phyloP scores from a whole-genome alignment of 192 early-diverging fungal species.

The Lobulomyces angularis region DNA sequence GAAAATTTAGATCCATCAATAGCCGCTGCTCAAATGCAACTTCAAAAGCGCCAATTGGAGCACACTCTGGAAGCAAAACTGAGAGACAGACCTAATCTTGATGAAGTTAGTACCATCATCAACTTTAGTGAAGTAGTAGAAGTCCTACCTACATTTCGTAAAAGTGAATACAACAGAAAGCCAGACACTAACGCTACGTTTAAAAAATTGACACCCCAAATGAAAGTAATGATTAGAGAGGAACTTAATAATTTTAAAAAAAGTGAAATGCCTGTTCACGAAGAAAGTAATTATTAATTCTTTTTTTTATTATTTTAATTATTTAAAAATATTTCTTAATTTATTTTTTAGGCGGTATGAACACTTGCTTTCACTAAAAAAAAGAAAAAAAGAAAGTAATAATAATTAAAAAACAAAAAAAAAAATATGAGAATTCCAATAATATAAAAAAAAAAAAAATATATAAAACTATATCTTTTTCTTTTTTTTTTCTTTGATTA shows the following conservation, averaged over 20 bases:
- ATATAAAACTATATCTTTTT: no score
- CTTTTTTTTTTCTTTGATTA: no score
- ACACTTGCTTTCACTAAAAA: no score
- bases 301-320: no score
- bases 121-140: conserved; percentile 42
- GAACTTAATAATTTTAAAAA: conserved; percentile 93
- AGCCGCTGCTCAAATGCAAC: conserved; percentile 25
- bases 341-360: no score
- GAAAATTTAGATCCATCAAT: conserved; percentile 22
- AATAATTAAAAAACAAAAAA: no score
- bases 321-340: no score
- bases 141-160: conserved; percentile 46
- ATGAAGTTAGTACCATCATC: conserved; percentile 16
- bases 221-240: conserved; percentile 79
- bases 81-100: conserved; percentile 29
- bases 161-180: conserved; percentile 74
- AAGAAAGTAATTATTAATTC: conserved; percentile 44
- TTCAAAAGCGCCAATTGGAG: conserved; percentile 26
- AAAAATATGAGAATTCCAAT: no score
- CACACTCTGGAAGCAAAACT: conserved; percentile 32
- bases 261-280: conserved; percentile 80
- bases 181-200: conserved; percentile 72
- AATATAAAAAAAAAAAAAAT: no score
- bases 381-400: no score
- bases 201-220: conserved; percentile 64